phyloP scores from a whole-genome alignment of 192 early-diverging fungal species.

The Coemansia javaensis region DNA sequence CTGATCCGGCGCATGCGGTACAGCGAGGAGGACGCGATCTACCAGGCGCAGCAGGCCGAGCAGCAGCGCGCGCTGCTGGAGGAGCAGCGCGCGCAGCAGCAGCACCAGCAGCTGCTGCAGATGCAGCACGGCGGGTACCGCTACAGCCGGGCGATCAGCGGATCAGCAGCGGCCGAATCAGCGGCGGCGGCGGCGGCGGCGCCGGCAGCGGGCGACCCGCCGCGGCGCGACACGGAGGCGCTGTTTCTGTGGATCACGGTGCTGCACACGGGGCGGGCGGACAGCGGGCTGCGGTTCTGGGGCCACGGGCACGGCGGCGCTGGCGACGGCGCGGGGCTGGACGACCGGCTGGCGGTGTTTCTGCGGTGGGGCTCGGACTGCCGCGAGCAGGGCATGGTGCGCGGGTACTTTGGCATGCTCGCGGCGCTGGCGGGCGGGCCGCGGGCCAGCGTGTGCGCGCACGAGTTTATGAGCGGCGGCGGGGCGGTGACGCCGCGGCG shows the following conservation, averaged over 20 bases:
- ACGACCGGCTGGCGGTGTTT: constrained; percentile 58
- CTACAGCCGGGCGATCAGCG: constrained; percentile 23
- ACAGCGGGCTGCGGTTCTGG: constrained; percentile 74
- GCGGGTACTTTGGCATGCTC: constrained; percentile 77
- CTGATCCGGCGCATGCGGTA: constrained; percentile 60
- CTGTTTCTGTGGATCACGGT: constrained; percentile 69
- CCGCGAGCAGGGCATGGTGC: constrained; percentile 58
- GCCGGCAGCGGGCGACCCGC: constrained; percentile 10
- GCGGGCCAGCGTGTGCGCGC: constrained; percentile 58
- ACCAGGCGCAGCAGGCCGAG: constrained; percentile 38
- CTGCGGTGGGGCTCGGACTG: constrained; percentile 60
- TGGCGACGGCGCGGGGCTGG: constrained; percentile 26
- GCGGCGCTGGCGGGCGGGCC: constrained; percentile 75
- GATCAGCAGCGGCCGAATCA: neutral
- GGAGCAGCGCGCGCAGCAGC: constrained; percentile 37
- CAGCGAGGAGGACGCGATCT: constrained; percentile 66
- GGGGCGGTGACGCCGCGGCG: constrained; percentile 32
- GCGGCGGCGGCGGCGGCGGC: constrained; percentile 20
- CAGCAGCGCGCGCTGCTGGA: constrained; percentile 25
- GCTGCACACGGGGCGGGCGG: constrained; percentile 70
- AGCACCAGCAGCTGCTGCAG: constrained; percentile 25
- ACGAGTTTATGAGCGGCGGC: constrained; percentile 52
- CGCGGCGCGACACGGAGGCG: constrained; percentile 60
- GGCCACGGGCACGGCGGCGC: constrained; percentile 15
- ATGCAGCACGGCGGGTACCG: constrained; percentile 30